phyloP scores from a whole-genome alignment of 2,329 filamentous ascomycete species.

The Arthrobotrys sphaeroides region DNA sequence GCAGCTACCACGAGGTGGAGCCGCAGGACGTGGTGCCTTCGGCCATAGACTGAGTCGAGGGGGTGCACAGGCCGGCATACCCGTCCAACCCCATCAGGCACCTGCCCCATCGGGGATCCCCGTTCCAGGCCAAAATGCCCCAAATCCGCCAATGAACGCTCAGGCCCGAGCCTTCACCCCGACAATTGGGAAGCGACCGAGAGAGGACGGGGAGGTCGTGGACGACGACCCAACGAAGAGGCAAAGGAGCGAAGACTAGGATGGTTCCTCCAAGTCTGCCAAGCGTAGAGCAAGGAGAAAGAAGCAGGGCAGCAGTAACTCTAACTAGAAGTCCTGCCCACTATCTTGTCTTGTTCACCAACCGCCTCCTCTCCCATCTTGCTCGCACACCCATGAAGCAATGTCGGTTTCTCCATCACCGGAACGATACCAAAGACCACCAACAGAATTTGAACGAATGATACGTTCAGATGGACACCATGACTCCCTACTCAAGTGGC shows the following conservation, averaged over 20 bases:
- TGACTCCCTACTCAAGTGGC: neutral
- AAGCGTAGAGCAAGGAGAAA: neutral
- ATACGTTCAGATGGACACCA: neutral
- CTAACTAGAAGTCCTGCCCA: conserved; percentile 19
- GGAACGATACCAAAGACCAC: neutral
- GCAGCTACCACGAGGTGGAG: conserved; percentile 43
- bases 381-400: neutral
- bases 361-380: neutral
- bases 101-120: conserved; percentile 38
- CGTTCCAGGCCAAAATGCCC: conserved; percentile 27
- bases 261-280: neutral
- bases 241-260: conserved; percentile 50
- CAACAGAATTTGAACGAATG: neutral
- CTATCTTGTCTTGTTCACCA: neutral
- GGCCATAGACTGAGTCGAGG: conserved; percentile 48
- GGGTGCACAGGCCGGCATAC: conserved; percentile 17
- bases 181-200: conserved; percentile 16
- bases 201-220: conserved; percentile 38
- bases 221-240: conserved; percentile 45
- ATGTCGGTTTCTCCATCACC: neutral
- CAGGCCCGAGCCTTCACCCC: conserved; percentile 36
- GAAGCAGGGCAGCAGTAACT: conserved; percentile 3
- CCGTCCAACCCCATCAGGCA: conserved; percentile 29
- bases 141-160: conserved; percentile 3
- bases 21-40: conserved; percentile 46